Conservation (phyloP, 2,329 filamentous ascomycete genomes). For the Fusarium equiseti region DNA sequence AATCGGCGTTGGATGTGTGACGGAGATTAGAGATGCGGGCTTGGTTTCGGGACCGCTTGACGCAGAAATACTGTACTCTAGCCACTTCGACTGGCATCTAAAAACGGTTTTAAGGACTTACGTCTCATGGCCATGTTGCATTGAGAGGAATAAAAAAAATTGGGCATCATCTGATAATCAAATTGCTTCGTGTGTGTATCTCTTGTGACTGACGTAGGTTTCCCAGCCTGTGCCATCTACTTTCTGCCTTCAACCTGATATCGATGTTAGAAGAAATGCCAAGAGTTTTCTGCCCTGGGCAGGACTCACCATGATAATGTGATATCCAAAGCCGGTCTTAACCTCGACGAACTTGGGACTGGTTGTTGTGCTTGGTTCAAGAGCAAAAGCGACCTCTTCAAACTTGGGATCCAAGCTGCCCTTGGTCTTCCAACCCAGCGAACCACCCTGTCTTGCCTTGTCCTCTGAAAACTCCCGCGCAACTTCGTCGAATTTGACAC, state of each 20-base stretch:
- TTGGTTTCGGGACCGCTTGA: conserved; percentile 51
- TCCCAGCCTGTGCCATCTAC: conserved; percentile 37
- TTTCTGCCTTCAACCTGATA: conserved; percentile 58
- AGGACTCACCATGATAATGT: conserved; percentile 79
- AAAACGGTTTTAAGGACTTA: conserved; percentile 54
- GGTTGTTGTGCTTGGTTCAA: conserved; percentile 73
- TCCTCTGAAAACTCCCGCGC: conserved; percentile 80
- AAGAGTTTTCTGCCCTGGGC: background rate
- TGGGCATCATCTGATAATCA: conserved; percentile 49
- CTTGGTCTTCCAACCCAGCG: conserved; percentile 78
- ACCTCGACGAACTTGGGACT: conserved; percentile 76
- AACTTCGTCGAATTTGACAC: conserved; percentile 80
- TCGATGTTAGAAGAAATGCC: conserved; percentile 8
- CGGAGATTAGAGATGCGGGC: conserved; percentile 56
- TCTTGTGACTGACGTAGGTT: background rate
- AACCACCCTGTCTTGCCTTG: conserved; percentile 78
- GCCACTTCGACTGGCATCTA: conserved; percentile 61
- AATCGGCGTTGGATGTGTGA: conserved; percentile 53
- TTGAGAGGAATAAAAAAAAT: conserved; percentile 58
- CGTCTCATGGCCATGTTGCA: conserved; percentile 53
- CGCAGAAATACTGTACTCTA: conserved; percentile 60
- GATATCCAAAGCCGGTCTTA: conserved; percentile 82
- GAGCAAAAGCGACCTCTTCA: conserved; percentile 76
- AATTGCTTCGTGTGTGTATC: conserved; percentile 7
- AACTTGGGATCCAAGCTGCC: conserved; percentile 76